Percentiles rank a stretch among this genome's conserved stretches.
Conservation (phyloP, 2,329 filamentous ascomycete genomes). For the Leptographium procerum region DNA sequence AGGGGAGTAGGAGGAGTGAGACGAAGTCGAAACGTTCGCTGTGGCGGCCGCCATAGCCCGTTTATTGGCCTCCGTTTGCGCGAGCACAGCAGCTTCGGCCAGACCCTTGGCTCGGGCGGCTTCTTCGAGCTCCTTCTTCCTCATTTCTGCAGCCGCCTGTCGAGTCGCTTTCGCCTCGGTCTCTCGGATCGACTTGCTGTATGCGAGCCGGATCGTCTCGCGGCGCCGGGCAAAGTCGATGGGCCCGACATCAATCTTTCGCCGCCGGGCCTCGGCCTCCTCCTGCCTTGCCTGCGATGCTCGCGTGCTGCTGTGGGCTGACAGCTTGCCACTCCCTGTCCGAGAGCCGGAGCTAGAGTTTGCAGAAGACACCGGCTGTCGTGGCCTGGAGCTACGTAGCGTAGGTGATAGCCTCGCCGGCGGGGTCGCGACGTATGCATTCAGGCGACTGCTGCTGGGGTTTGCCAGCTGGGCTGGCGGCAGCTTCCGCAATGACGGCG, state of each 20-base stretch:
- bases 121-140: constrained; percentile 38
- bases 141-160: constrained; percentile 41
- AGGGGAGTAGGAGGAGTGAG: background rate
- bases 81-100: constrained; percentile 21
- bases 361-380: constrained; percentile 66
- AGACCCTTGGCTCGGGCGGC: constrained; percentile 31
- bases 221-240: constrained; percentile 78
- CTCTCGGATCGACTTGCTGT: constrained; percentile 72
- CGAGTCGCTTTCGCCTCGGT: constrained; percentile 50
- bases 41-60: background rate
- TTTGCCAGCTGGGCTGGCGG: constrained; percentile 29
- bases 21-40: background rate
- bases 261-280: constrained; percentile 29
- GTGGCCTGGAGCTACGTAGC: constrained; percentile 69
- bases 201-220: constrained; percentile 72
- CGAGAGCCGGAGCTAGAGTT: constrained; percentile 18
- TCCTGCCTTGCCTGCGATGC: constrained; percentile 21
- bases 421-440: constrained; percentile 62
- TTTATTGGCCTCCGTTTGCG: constrained; percentile 16
- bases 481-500: constrained; percentile 18
- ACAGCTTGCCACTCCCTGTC: background rate
- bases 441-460: constrained; percentile 48
- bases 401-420: constrained; percentile 65
- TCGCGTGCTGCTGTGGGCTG: constrained; percentile 9
- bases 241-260: constrained; percentile 54